Evolutionary conservation across 345 rosid genomes (phyloP), one percentile per base, ranked within the genome.

Genomic region (Dimocarpus longan): DNA sequence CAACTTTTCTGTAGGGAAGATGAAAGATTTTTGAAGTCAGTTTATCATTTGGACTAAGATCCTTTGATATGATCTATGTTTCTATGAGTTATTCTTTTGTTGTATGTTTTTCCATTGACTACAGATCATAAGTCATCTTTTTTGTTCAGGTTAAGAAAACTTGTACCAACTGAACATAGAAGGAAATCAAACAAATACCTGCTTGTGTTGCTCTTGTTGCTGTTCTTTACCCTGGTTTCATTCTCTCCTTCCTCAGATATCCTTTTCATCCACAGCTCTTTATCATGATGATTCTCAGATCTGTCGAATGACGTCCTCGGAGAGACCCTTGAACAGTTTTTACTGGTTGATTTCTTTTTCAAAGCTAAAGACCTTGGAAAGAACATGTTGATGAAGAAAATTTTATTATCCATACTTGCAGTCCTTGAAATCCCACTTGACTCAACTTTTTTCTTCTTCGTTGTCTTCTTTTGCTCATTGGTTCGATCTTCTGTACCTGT

Each of bases 371-470:
- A 81, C 6, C 66, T 56, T 1, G 90, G 95, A 50, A 86, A 60
- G 62, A 87, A 84, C 83, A 84, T 80, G 83, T 86, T 91, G 82
- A 91, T 86, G 48, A 85, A 66, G 86, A 89, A 84, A 59, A 57
- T 70, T 59, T 86, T 87, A 52, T 79, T 84, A 3, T 83, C 90
- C 88, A 89, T 80, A 37, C 90, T 87, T 44, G 54, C 28, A 43
- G 19, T 79, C 78, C 86, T 88, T 10, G 83, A 65, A 28, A 91
- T 42, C 52, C 78, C 73, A 26, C 79, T 48, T 4, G 81, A 19
- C 60, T 71, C 75, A 4, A 8, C 40, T n/a, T 19, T 26, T 16
- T 56, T 80, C 44, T 18, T 79, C 19, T 63, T 75, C n/a, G 57
- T 73, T 76, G 71, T 65, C 68, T 44, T 63, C 71, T 73, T 65